These are phyloP conservation scores for Coemansia asiatica DNA, from an alignment of 192 early-diverging fungal species.

Conservation along the genomic window DNA sequence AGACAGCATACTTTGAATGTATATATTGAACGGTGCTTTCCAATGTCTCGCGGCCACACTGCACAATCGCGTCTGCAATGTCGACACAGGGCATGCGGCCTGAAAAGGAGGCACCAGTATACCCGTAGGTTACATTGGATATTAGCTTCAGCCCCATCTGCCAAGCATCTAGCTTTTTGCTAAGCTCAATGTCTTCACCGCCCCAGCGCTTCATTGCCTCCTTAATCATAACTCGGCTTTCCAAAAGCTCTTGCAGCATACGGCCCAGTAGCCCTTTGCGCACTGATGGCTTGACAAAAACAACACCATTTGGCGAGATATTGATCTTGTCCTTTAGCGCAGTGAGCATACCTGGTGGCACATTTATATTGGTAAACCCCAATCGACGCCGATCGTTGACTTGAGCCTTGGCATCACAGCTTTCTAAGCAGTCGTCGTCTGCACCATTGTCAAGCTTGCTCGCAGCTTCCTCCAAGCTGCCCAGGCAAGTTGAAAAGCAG, in stretches of 20 bases:
- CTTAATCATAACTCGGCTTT: slow-evolving; percentile 91
- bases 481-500: slow-evolving; percentile 90
- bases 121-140: slow-evolving; percentile 94
- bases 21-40: slow-evolving; percentile 73
- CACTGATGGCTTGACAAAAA: slow-evolving; percentile 83
- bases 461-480: slow-evolving; percentile 40
- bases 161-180: slow-evolving; percentile 72
- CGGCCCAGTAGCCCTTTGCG: slow-evolving; percentile 74
- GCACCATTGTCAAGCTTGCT: background rate
- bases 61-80: slow-evolving; percentile 89
- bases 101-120: slow-evolving; percentile 78
- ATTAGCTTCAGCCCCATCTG: slow-evolving; percentile 88
- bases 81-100: slow-evolving; percentile 89
- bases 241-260: slow-evolving; percentile 85
- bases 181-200: slow-evolving; percentile 35
- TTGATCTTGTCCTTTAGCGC: slow-evolving; percentile 70
- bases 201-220: slow-evolving; percentile 70
- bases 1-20: slow-evolving; percentile 54
- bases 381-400: slow-evolving; percentile 36
- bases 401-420: slow-evolving; percentile 20
- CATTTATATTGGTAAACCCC: slow-evolving; percentile 63
- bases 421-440: slow-evolving; percentile 14
- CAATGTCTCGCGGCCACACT: slow-evolving; percentile 79
- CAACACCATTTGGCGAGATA: slow-evolving; percentile 78
- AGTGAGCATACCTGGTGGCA: slow-evolving; percentile 64